phyloP scores from a whole-genome alignment of 192 early-diverging fungal genomes.

The Rhizophagus clarus region DNA sequence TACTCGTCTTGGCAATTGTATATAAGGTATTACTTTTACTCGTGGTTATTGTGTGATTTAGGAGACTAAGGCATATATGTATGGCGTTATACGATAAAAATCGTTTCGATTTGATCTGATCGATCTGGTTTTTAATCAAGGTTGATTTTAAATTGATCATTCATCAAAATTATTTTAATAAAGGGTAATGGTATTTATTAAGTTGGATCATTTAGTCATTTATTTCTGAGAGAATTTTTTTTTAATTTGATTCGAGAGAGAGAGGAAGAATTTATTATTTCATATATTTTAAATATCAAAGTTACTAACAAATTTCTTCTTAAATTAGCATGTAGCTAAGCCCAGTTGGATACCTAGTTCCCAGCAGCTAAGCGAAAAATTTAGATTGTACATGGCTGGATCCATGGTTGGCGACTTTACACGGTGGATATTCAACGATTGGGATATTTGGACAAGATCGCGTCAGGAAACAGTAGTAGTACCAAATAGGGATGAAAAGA shows the following conservation, averaged over 20 bases:
- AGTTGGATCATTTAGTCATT: neutral
- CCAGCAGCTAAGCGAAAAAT: slow-evolving; percentile 30
- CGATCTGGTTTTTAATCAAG: too few species aligned
- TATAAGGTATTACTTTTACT: slow-evolving; percentile 22
- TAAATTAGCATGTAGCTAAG: slow-evolving; percentile 14
- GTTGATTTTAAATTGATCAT: too few species aligned
- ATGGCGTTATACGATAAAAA: too few species aligned
- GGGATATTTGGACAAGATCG: slow-evolving; percentile 8
- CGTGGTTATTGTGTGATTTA: neutral
- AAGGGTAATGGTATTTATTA: neutral
- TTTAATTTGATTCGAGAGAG: neutral
- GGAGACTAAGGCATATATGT: neutral
- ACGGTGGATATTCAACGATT: slow-evolving; percentile 13
- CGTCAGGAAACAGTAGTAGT: neutral
- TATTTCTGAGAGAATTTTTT: neutral
- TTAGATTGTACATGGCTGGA: slow-evolving; percentile 36
- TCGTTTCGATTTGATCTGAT: too few species aligned
- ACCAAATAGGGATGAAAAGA: slow-evolving; percentile 25
- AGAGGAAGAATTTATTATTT: too few species aligned
- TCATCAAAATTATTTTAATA: too few species aligned
- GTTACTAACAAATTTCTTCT: neutral
- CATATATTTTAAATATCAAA: neutral
- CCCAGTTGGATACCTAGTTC: slow-evolving; percentile 13
- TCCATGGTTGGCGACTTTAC: slow-evolving; percentile 23
- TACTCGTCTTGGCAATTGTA: slow-evolving; percentile 21